Percentiles rank a stretch among this genome's conserved stretches.
Conservation (phyloP, 371 early-diverging fungal species). For the Batkoa obscura region DNA sequence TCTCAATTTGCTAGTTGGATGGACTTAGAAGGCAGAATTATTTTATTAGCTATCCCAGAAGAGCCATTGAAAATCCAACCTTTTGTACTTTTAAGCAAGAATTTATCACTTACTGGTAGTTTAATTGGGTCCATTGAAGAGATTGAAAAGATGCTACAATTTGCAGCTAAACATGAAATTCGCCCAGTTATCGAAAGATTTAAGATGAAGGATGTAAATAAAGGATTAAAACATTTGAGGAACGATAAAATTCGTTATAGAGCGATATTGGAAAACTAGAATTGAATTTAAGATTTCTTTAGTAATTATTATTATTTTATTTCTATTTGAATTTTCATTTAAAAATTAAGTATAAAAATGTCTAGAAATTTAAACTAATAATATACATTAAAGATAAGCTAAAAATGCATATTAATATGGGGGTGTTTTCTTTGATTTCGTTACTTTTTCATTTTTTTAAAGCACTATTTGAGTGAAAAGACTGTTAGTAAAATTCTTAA, state of each 20-base stretch:
- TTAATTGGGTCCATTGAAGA: conserved; percentile 38
- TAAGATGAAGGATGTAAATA: conserved; percentile 38
- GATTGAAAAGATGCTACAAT: conserved; percentile 40
- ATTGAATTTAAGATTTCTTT: not conserved
- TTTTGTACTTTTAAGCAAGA: conserved; percentile 18
- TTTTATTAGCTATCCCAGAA: conserved; percentile 50
- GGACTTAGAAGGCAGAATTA: conserved; percentile 25
- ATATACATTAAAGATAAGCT: too few relatives aligned
- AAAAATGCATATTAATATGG: too few relatives aligned
- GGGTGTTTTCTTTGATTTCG: too few relatives aligned
- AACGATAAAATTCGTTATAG: not conserved
- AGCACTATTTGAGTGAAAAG: too few relatives aligned
- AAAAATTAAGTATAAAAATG: not conserved
- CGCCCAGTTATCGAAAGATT: conserved; percentile 41
- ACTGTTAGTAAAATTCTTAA: too few relatives aligned
- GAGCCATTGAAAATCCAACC: conserved; percentile 21
- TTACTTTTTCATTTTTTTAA: too few relatives aligned
- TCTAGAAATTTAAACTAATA: too few relatives aligned
- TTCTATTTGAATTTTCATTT: not conserved
- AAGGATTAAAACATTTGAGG: conserved; percentile 1
- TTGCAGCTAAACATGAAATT: conserved; percentile 44
- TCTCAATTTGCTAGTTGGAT: conserved; percentile 21
- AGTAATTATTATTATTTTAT: not conserved
- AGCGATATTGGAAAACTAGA: not conserved
- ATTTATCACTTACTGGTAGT: conserved; percentile 38